A percentile compares a stretch with the other conserved stretches of the same genome.
phyloP scores from a whole-genome alignment of 441 rosid genomes.

The Rhodomyrtus psidioides region DNA sequence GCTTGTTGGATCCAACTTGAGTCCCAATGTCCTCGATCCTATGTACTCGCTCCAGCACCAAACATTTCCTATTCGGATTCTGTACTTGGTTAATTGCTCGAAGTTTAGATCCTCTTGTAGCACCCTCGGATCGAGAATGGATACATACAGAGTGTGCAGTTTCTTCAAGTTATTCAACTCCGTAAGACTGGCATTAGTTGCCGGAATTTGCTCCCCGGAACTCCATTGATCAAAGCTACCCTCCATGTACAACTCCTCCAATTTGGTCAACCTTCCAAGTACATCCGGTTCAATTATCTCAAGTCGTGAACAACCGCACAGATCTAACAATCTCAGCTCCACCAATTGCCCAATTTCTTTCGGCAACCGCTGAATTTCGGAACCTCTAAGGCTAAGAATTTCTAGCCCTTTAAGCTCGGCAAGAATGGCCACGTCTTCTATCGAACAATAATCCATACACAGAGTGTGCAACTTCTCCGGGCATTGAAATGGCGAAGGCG shows the following conservation, averaged over 20 bases:
- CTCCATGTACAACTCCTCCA: not conserved
- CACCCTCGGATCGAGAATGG: not conserved
- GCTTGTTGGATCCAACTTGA: not conserved
- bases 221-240: too few relatives aligned
- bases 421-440: too few relatives aligned
- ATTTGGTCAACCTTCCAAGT: not conserved
- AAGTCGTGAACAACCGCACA: not conserved
- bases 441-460: rapidly evolving
- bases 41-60: too few relatives aligned
- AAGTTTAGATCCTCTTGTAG: not conserved
- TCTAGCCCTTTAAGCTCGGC: too few relatives aligned
- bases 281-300: not conserved
- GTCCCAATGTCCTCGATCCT: not conserved
- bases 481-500: rapidly evolving
- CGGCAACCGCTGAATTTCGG: too few relatives aligned
- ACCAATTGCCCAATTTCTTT: too few relatives aligned
- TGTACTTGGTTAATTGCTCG: not conserved
- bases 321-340: too few relatives aligned
- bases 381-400: too few relatives aligned
- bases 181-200: not conserved
- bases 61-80: not conserved
- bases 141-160: not conserved
- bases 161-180: not conserved
- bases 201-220: too few relatives aligned
- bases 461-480: rapidly evolving